These are phyloP conservation scores for Kalmanozyma brasiliensis DNA, from an alignment of 1,284 basidiomycete species.

Conservation along the genomic window DNA sequence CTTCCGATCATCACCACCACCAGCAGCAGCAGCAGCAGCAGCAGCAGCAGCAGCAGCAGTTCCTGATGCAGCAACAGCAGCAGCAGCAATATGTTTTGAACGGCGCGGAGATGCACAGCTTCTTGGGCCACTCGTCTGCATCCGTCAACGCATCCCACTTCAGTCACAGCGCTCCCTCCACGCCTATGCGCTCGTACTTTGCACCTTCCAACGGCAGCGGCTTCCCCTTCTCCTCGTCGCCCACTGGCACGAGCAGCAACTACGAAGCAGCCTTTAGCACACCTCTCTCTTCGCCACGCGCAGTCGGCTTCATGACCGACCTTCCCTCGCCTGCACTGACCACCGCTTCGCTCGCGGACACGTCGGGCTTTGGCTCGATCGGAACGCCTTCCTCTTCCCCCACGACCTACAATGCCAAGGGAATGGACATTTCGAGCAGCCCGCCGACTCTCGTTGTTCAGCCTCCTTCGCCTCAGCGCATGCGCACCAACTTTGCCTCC, in stretches of 20 bases:
- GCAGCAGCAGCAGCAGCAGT: background rate
- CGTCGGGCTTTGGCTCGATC: constrained; percentile 2
- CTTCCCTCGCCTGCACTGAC: constrained; percentile 24
- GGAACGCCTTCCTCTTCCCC: constrained; percentile 11
- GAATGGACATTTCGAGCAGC: background rate
- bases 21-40: background rate
- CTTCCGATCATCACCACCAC: background rate
- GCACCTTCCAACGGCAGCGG: background rate
- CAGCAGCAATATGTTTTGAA: background rate
- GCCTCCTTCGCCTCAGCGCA: constrained; percentile 31
- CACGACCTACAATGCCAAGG: background rate
- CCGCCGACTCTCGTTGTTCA: constrained; percentile 39
- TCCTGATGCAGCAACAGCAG: background rate
- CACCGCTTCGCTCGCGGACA: constrained; percentile 2
- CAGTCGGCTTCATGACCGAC: background rate
- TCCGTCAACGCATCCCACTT: constrained; percentile 6
- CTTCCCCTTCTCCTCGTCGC: background rate
- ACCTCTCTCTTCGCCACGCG: constrained; percentile 4
- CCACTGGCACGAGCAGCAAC: background rate
- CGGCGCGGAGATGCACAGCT: constrained; percentile 1
- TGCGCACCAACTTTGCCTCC: background rate
- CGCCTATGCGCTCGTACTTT: constrained; percentile 10
- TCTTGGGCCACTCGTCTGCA: background rate
- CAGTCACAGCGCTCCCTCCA: constrained; percentile 24
- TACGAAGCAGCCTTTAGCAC: constrained; percentile 9